Base-by-base conservation (phyloP, 768 basidiomycete genomes). In the Kwoniella sp. region DNA sequence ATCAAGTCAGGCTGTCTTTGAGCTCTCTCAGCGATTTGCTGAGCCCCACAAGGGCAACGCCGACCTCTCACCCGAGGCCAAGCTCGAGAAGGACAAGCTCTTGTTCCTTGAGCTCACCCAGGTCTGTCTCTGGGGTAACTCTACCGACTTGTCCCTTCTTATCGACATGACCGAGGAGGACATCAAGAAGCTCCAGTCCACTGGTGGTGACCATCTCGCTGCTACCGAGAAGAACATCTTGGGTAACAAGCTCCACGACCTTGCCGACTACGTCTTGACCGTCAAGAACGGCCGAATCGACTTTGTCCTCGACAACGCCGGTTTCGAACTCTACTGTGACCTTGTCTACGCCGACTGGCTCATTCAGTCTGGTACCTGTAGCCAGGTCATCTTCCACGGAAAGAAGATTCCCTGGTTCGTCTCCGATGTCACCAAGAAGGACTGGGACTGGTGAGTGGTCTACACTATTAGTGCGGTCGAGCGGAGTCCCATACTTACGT, bases 111-210 rank as follows among this genome's bases (percentile, higher is more conserved):
- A 97, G 79, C 81, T 97, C 53, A 93, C 92, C 3, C 94, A 96
- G 85, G 92, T 96, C 56, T 95, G 92, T 77, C 84, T 95, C 13
- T 96, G 93, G 93, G 94, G 94, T 17, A 96, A 97, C 81, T 92
- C 93, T 9, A 97, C 94, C 54, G 94, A 96, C 80, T 83, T 96
- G 54, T 95, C 92, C 1, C 85, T 97, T 37, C 84, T 96, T 63
- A 97, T 96, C 80, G 91, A 97, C 81, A 95, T 96, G 93, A 90
- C 90, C 7, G 94, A 97, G 80, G 93, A 96, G 29, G 93, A 96
- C 79, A 96, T 97, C 82, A 93, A 92, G 79, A 86, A 88, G 50
- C 84, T 96, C n/a, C 94, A 97, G 77, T 93, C 92, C 15, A 95
- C 93, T 19, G 94, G 93, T 12, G 92, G 92, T n/a, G 94, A 92